Evolutionary conservation across 495 filamentous ascomycete species (phyloP), one percentile per base, ranked within the genome.

Genomic region (Penicillium flavigenum): DNA sequence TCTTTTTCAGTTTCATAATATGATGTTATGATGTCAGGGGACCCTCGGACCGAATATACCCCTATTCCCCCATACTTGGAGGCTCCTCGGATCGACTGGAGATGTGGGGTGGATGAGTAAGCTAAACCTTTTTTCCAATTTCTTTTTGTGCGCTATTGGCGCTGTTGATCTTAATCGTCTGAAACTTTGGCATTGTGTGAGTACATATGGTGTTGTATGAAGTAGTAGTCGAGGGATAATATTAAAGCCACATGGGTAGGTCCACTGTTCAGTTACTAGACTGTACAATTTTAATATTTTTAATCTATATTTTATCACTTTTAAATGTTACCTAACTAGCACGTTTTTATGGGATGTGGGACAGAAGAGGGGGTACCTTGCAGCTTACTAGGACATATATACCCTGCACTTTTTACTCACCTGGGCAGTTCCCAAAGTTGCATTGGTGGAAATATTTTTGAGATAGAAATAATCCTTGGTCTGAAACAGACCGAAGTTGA

Each of bases 71-170:
- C 19, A 36, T 36, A 26, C 2, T 50, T 50, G 27, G 47, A 50
- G 31, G 47, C 31, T 50, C 47, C 7, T 43, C 26, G 9, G 47
- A 50, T 36, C 47, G 31, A 5, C 26, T 27, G 26, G 26, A 27
- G 26, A 32, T 50, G 47, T 31, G 32, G 47, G 47, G 47, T 34
- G 47, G 46, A 48, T 48, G 46, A 48, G 46, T 47, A 19, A 47
- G 45, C 45, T 5, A 9, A 27, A 27, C 26, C 26, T n/a, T 27
- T 27, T 27, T 8, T 27, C 12, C n/a, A 2, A n/a, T n/a, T n/a
- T 4, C 19, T 14, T 16, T 34, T 34, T 14, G 3, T 34, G 4
- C 39, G n/a, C 19, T 20, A 19, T 43, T 43, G 17, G 14, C 17
- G 19, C n/a, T 43, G 31, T 24, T 49, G 31, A 49, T 36, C 47